phyloP scores from a whole-genome alignment of 495 filamentous ascomycete genomes.

The Tuber brumale region DNA sequence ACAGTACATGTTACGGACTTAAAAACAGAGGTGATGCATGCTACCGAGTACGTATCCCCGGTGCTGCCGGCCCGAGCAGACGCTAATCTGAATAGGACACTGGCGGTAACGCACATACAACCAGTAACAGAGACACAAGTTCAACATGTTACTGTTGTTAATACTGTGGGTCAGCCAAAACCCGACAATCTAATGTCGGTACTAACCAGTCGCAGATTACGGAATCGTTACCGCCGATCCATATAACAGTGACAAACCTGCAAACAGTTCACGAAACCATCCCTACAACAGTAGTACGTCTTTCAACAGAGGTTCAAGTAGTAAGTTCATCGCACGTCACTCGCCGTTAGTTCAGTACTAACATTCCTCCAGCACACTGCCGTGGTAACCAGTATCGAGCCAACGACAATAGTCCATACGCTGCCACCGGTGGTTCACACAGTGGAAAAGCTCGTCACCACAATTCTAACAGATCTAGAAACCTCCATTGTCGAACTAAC shows the following conservation, averaged over 20 bases:
- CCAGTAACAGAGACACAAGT: slow-evolving; percentile 32
- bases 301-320: slow-evolving; percentile 32
- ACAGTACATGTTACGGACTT: slow-evolving; percentile 22
- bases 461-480: slow-evolving; percentile 17
- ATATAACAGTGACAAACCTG: slow-evolving; percentile 30
- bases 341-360: slow-evolving; percentile 6
- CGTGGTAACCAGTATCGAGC: slow-evolving; percentile 34
- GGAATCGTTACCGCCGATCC: slow-evolving; percentile 33
- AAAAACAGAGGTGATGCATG: slow-evolving; percentile 22
- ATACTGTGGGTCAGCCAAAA: slow-evolving; percentile 22
- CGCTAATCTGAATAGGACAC: slow-evolving; percentile 7
- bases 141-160: slow-evolving; percentile 26
- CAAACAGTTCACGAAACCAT: slow-evolving; percentile 14
- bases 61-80: not conserved
- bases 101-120: slow-evolving; percentile 10
- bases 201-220: slow-evolving; percentile 14
- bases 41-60: slow-evolving; percentile 26
- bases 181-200: not conserved
- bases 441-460: slow-evolving; percentile 33
- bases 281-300: slow-evolving; percentile 31
- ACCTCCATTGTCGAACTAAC: slow-evolving; percentile 24
- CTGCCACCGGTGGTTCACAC: slow-evolving; percentile 27
- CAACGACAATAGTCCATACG: slow-evolving; percentile 32
- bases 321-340: slow-evolving; percentile 21
- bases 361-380: slow-evolving; percentile 26